Conservation (phyloP, 768 basidiomycete genomes). For the Collybia nuda region DNA sequence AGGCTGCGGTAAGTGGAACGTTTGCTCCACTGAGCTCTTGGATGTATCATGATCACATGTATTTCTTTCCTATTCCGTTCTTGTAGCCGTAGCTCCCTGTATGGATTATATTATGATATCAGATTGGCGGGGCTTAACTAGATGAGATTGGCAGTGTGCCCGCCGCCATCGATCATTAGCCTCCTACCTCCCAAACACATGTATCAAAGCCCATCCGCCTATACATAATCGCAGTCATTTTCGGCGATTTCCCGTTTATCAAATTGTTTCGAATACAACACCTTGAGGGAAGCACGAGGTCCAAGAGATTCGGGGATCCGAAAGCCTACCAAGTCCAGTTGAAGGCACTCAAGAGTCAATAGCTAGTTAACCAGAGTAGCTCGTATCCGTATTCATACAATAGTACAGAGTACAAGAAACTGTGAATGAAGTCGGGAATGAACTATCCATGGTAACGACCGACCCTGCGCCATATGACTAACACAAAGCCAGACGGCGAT, state of each 20-base stretch:
- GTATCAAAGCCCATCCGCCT: neutral
- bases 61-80: neutral
- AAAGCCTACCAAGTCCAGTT: neutral
- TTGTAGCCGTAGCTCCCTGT: no score
- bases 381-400: no score
- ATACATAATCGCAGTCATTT: neutral
- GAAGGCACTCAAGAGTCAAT: neutral
- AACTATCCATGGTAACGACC: conserved; percentile 2
- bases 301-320: neutral
- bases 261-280: conserved; percentile 1
- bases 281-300: conserved; percentile 11
- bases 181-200: neutral
- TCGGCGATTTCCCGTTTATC: neutral
- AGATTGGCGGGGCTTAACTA: no score
- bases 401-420: neutral
- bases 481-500: neutral
- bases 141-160: no score
- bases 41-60: neutral
- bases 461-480: conserved; percentile 2
- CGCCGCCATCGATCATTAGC: neutral
- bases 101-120: no score
- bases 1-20: neutral
- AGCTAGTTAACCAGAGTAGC: neutral
- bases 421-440: no score
- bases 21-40: neutral